Base-by-base conservation (phyloP, 768 basidiomycete species). In the Lactifluus volemus region DNA sequence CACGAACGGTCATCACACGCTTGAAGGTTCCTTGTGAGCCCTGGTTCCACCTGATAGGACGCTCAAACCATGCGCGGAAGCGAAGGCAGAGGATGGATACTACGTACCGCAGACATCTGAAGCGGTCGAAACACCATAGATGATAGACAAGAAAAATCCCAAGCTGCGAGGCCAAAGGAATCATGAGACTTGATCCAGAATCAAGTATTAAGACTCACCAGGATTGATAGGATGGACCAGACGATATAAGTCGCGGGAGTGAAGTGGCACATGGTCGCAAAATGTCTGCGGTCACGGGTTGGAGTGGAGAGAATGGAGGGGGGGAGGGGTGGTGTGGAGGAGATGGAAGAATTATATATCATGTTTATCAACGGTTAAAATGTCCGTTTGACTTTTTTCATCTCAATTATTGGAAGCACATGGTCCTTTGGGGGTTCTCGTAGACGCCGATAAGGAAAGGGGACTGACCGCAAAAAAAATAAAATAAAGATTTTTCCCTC, bases 121-220 rank as follows among this genome's bases (percentile, higher is more conserved):
- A 92, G 59, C 80, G 78, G 70, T 92, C 89, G 68, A 87, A 92
- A 5, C 84, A 84, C 84, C 86, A 91, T 54, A 91, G 72, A 68
- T 91, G 89, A 69, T 81, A 85, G 2, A 90, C 15, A 6, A 90
- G 76, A 68, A 90, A 90, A 3, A 67, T 67, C 1, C 78, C 80
- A 6, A 88, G 73, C 88, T 89, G 10, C 49, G 10, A 29, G 10
- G 14, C 15, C 34, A 34, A 12, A 30, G 3, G 30, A 51, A 49
- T 19, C 34, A 11, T 49, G 17, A 48, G 11, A 34, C n/a, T 14
- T 29, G 12, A 19, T 14, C 53, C 3, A 39, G 36, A 1, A 41
- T 9, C 32, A 10, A 36, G 12, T 29, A 32, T 19, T 29, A 9
- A 34, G 34, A 75, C 81, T 25, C 63, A 89, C 86, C 73, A 82